Evolutionary conservation across 179 eudicot genomes (phyloP).

Genomic region (Silene vulgaris): DNA sequence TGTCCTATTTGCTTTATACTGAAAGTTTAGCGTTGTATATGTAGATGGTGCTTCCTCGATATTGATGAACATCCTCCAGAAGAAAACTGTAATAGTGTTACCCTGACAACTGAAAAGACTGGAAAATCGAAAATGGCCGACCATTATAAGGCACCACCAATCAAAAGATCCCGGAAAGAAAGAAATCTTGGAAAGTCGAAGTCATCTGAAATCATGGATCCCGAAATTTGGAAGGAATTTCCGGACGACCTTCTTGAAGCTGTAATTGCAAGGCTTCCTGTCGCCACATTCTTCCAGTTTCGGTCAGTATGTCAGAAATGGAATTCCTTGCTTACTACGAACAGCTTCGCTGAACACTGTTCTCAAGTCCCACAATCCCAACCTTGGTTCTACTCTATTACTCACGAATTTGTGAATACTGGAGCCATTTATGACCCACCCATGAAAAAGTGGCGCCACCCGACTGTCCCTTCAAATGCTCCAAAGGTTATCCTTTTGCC

Average conservation of each 20-base stretch:
- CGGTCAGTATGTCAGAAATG: constrained; percentile 78
- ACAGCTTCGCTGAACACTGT: constrained; percentile 64
- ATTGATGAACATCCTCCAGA: constrained; percentile 46
- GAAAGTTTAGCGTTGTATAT: constrained; percentile 3
- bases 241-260: constrained; percentile 85
- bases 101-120: constrained; percentile 43
- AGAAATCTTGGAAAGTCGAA: constrained; percentile 36
- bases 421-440: constrained; percentile 82
- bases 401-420: constrained; percentile 57
- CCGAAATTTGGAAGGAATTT: constrained; percentile 70
- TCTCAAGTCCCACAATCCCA: constrained; percentile 43
- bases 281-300: constrained; percentile 70
- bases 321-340: constrained; percentile 65
- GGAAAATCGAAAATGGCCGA: constrained; percentile 48
- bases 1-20: constrained; percentile 10
- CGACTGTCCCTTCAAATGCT: constrained; percentile 52
- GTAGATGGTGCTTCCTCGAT: constrained; percentile 56
- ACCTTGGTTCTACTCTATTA: constrained; percentile 79
- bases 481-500: constrained; percentile 63
- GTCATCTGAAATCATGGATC: constrained; percentile 48
- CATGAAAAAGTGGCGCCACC: constrained; percentile 75
- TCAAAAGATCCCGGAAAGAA: constrained; percentile 64
- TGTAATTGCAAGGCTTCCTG: constrained; percentile 77
- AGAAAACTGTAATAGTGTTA: constrained; percentile 41
- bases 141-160: constrained; percentile 57